Base-by-base conservation (phyloP, 2,329 filamentous ascomycete species). In the Sclerotinia nivalis region DNA sequence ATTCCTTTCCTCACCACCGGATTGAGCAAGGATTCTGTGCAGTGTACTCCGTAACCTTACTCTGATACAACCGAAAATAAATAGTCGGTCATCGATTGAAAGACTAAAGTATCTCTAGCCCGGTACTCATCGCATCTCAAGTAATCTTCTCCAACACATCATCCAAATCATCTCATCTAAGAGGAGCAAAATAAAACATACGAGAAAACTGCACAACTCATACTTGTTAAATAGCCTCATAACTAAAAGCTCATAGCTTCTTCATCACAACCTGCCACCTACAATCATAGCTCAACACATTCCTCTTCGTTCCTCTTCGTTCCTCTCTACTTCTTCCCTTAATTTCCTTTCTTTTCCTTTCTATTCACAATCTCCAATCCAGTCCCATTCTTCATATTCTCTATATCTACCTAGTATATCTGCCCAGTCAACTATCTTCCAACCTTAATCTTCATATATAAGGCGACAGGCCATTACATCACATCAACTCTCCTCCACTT, bases 251-350 rank as follows among this genome's bases (percentile, higher is more conserved):
- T 34, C 43, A 37, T 37, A 15, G 28, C 45, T 37, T 20, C 28
- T 31, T 25, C 18, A 37, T 20, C 52, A 31, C 6, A 55, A 22
- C 25, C 18, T 13, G 22, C 43, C 28, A 28, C 47, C 40, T 25
- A 43, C 37, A 28, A 43, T 60, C 56, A 60, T 15, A 60, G 43
- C 25, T 43, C n/a, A 60, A 60, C 56, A 60, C 28, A 45, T 62
- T 49, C 59, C 12, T 49, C 2, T 50, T 50, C 20, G 37, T 50
- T 55, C 9, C 5, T 49, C 45, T 49, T 10, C 37, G 20, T 31
- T 2, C 25, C 34, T 55, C 52, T 28, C 25, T 31, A n/a, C 59
- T 6, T 50, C n/a, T 12, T 34, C 60, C 12, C 28, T 9, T n/a
- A 7, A 18, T 18, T n/a, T 37, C n/a, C n/a, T 10, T 9, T 62